phyloP scores from a whole-genome alignment of 257 asterid species.

The Solanum chiquidenum region DNA sequence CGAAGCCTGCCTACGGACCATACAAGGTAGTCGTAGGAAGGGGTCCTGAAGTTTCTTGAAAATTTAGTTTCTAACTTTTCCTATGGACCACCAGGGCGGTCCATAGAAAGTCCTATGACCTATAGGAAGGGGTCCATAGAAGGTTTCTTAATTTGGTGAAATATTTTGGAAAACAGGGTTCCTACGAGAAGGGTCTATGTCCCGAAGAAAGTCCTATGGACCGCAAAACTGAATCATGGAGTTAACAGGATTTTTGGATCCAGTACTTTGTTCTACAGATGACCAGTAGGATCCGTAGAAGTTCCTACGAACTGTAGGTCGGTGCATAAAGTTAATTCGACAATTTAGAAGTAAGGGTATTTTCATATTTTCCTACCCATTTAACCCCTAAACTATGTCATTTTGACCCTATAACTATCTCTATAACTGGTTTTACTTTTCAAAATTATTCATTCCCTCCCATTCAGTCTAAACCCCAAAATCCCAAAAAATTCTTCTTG shows the following conservation, averaged over 20 bases:
- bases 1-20: neutral
- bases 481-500: neutral
- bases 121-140: neutral
- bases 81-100: neutral
- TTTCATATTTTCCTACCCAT: neutral
- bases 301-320: neutral
- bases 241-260: neutral
- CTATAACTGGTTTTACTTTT: neutral
- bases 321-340: neutral
- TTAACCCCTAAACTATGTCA: neutral
- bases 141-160: neutral
- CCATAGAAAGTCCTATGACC: neutral
- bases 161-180: neutral
- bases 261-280: neutral
- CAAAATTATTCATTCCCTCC: neutral
- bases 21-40: neutral
- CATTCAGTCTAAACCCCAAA: neutral
- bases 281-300: neutral
- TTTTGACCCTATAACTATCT: neutral
- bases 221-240: neutral
- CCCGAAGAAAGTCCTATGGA: neutral
- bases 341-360: neutral
- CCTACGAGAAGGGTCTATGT: neutral
- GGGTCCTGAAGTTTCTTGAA: too few species aligned
- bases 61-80: neutral